Conservation (phyloP, 495 filamentous ascomycete species). For the Hypoxylon rickii region DNA sequence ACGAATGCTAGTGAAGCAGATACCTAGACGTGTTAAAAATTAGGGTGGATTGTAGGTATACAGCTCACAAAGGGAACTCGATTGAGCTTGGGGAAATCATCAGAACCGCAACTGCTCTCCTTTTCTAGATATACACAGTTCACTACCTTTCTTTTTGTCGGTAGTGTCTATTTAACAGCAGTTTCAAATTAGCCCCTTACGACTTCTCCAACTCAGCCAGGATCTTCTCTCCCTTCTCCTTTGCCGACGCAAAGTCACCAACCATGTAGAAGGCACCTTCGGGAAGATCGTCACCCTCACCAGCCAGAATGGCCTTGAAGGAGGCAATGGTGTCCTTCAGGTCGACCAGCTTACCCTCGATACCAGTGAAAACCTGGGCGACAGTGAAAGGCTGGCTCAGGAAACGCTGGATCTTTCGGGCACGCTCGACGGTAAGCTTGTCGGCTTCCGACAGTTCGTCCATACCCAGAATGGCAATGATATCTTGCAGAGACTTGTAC, state of each 20-base stretch:
- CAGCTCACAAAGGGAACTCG: slow-evolving; percentile 43
- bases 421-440: slow-evolving; percentile 99
- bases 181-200: slow-evolving; percentile 51
- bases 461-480: slow-evolving; percentile 99
- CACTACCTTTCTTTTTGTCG: slow-evolving; percentile 20
- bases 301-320: slow-evolving; percentile 97
- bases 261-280: slow-evolving; percentile 99
- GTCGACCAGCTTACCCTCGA: slow-evolving; percentile 95
- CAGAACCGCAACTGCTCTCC: slow-evolving; percentile 35
- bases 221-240: slow-evolving; percentile 99
- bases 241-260: slow-evolving; percentile 89
- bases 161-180: slow-evolving; percentile 42
- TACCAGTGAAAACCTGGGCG: slow-evolving; percentile 98
- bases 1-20: background rate
- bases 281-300: slow-evolving; percentile 93
- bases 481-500: slow-evolving; percentile 99
- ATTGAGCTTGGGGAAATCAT: slow-evolving; percentile 41
- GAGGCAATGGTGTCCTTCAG: slow-evolving; percentile 96
- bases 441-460: slow-evolving; percentile 98
- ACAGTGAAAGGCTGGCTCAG: slow-evolving; percentile 98
- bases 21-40: slow-evolving; percentile 12
- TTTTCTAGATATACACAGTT: slow-evolving; percentile 47
- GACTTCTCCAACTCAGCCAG: slow-evolving; percentile 87
- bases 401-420: slow-evolving; percentile 99
- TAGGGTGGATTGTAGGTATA: slow-evolving; percentile 40